These are phyloP conservation scores for Diaporthe vexans DNA, from an alignment of 2,329 filamentous ascomycete species.

Conservation along the genomic window DNA sequence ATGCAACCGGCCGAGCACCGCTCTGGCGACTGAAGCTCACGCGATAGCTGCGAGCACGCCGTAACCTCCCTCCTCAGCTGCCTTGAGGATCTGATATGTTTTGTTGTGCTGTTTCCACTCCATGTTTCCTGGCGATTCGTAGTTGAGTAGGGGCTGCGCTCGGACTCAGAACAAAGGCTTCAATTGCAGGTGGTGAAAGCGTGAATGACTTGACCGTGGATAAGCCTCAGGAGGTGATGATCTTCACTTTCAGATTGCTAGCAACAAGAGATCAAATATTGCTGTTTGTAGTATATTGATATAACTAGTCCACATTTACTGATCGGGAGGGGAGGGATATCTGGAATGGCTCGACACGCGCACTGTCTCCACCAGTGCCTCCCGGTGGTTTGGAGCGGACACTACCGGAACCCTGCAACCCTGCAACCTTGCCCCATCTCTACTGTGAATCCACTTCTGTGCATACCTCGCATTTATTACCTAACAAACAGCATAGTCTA, in stretches of 20 bases:
- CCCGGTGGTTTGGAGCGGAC: neutral
- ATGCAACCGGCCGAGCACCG: neutral
- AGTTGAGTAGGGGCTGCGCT: neutral
- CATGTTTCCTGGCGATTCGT: slow-evolving; percentile 17
- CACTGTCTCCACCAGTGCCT: slow-evolving; percentile 14
- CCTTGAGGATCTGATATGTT: slow-evolving; percentile 39
- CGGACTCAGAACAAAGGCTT: neutral
- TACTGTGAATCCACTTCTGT: neutral
- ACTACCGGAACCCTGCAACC: neutral
- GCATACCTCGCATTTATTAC: neutral
- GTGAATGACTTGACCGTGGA: neutral
- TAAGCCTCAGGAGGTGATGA: neutral
- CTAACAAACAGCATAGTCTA: neutral
- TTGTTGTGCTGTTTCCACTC: slow-evolving; percentile 41
- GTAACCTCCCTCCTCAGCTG: slow-evolving; percentile 38
- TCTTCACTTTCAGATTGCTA: neutral
- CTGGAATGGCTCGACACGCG: slow-evolving; percentile 10
- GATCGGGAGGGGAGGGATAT: too few relatives aligned
- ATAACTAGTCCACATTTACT: neutral
- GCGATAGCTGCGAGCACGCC: slow-evolving; percentile 39
- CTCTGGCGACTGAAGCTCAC: neutral
- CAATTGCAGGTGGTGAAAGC: neutral
- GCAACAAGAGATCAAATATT: neutral
- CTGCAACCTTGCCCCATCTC: neutral
- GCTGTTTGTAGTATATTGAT: neutral